Evolutionary conservation across 352 stramenopile genomes (phyloP), one percentile per base, ranked within the genome.

Genomic region (Phytophthora vignae): DNA sequence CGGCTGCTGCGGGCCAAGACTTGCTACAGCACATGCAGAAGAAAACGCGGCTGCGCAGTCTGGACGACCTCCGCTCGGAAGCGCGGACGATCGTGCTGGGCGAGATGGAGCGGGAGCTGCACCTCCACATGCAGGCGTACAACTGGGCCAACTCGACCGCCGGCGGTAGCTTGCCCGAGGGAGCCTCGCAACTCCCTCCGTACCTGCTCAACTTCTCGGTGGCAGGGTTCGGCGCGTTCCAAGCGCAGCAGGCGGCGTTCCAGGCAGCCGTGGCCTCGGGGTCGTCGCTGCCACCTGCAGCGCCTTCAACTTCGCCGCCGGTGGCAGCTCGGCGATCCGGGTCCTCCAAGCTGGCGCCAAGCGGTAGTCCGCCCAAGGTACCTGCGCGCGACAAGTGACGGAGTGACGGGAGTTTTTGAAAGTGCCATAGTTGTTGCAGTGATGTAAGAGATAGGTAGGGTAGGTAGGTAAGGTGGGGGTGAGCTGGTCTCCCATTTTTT

Each of bases 11-110:
- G 1, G 82, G 87, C 22, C 87, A 92, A 69, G 85, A 94, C 38
- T 74, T 94, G 49, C 73, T 94, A 49, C 84, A 91, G 67, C 87
- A 94, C 69, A 94, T 94, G 87, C 87, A 94, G 58, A 94, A 92
- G 77, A 94, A 94, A 75, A 94, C 87, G 29, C 78, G 87, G 27
- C 68, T 94, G 61, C 83, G 87, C 19, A 92, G 82, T 36, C 65
- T 94, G 21, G 87, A 94, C 46, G 80, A 92, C 46, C 61, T 94
- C 10, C 83, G 87, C 2, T 81, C 76, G 6, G 87, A 94, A 61
- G 83, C 87, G 31, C 78, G 87, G n/a, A 83, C 77, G 0, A 66
- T 87, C 25, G 85, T 92, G 27, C 74, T 92, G 2, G 72, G 77
- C 5, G 87, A 94, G 70, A 90, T 94, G 76, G 87, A 94, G 74